A percentile compares a stretch with the other conserved stretches of the same genome.
These are phyloP conservation scores for Apiotrichum sp. DNA, from an alignment of 1,284 basidiomycete genomes.

Conservation along the genomic window DNA sequence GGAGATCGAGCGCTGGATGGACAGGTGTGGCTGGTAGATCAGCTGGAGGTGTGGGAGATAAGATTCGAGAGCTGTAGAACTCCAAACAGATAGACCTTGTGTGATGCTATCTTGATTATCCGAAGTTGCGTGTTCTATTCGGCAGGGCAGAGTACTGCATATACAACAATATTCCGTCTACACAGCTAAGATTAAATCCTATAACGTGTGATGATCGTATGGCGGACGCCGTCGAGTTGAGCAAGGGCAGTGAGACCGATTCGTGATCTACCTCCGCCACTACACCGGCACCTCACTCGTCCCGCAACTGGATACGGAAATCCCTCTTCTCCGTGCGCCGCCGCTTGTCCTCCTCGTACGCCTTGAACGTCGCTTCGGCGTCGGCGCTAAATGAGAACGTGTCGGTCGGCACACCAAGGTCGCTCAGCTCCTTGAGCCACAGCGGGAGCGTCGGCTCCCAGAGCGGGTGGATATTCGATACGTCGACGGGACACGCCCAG, in stretches of 20 bases:
- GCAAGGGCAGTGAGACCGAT: too few species aligned
- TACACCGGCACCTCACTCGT: slow-evolving; percentile 15
- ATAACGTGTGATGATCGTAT: too few species aligned
- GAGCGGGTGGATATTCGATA: slow-evolving; percentile 40
- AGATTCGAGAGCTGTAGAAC: too few species aligned
- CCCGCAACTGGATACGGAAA: slow-evolving; percentile 25
- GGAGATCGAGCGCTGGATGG: slow-evolving; percentile 47
- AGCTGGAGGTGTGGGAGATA: too few species aligned
- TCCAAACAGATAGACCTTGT: too few species aligned
- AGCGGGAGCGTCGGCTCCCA: slow-evolving; percentile 44
- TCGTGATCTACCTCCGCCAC: too few species aligned
- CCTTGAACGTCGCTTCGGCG: slow-evolving; percentile 38
- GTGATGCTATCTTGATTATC: too few species aligned
- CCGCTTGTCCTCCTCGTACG: slow-evolving; percentile 40
- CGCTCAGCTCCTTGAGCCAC: slow-evolving; percentile 31
- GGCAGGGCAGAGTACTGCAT: too few species aligned
- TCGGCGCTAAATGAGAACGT: slow-evolving; percentile 29
- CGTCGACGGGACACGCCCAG: slow-evolving; percentile 40
- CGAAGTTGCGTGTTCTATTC: too few species aligned
- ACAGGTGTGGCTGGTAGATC: slow-evolving; percentile 32
- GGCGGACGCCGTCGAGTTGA: too few species aligned
- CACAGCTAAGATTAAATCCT: too few species aligned
- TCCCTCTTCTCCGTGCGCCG: slow-evolving; percentile 14
- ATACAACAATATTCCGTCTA: too few species aligned
- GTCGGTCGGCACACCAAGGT: slow-evolving; percentile 26